Evolutionary conservation across 2,329 filamentous ascomycete species (phyloP), one percentile per base, ranked within the genome.

Genomic region (Colletotrichum musae): DNA sequence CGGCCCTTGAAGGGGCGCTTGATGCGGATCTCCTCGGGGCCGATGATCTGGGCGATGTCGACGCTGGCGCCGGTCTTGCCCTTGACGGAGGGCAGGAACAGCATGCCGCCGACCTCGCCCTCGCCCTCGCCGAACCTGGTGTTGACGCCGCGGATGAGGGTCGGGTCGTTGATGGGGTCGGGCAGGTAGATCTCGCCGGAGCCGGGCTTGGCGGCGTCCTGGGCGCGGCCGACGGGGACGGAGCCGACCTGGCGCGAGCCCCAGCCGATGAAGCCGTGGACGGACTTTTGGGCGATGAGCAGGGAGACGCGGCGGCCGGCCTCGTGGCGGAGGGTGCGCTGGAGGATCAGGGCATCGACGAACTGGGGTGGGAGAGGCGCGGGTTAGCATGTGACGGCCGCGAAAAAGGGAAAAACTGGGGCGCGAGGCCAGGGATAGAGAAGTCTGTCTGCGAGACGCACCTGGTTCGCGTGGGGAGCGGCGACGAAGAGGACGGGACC

Each of bases 401-500:
- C 43, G 43, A 45, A 24, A 52, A 26, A 36, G 10, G 32, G 32
- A 48, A 59, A 73, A 72, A 41, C 41, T 50, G 70, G 51, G 58
- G 47, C 28, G 24, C 32, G 53, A 39, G n/a, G 32, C 21, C 52
- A 67, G 41, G 53, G 68, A 59, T 45, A 18, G 43, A 36, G 32
- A 36, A 36, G 32, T 10, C 32, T 36, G 32, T 36, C 32, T 10
- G 32, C 32, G 28, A 28, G 21, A 59, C 9, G 32, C 48, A 94
- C 92, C 88, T 96, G 94, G 80, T 99, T 99, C 70, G 95, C 95
- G 85, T 99, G 96, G 73, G 96, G 96, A 63, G 95, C 96, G 52
- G 95, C 96, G 74, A 99, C 96, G 77, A 99, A 96, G 69, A 99
- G 93, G 72, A 99, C 89, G 1, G 96, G 95, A 0, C 95, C 96